Evolutionary conservation across 805 yeast species (phyloP), one percentile per base, ranked within the genome.

Genomic region (Suhomyces sp.): DNA sequence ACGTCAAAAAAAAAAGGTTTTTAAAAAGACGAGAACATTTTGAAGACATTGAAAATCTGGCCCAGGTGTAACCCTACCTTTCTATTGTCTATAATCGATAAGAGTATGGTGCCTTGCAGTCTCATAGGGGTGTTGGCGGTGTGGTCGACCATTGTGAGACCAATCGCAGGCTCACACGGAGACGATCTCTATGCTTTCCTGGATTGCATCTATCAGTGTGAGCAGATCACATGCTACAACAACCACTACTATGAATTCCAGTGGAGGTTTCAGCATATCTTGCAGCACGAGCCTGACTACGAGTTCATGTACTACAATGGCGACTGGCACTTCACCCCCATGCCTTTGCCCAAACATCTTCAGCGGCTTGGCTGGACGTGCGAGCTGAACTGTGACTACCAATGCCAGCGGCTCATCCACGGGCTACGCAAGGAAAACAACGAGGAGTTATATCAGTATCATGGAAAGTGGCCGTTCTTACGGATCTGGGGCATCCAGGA

Each of bases 401-500:
- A 85, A 60, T 94, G 99, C 67, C 98, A 94, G 68, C 84, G 90
- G 52, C 65, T 82, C 7, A 74, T 93, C 45, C 91, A 97, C 0
- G 62, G 64, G 1, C 72, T 80, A 38, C 74, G 96, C 22, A 69
- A 72, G 13, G 58, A 53, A 0, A 57, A 69, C 2, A 75, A 78
- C n/a, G 76, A 79, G 54, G 85, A 83, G 52, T 72, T 90, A 0
- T 78, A 79, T 41, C 99, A 94, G 67, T 94, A 90, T 71, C 97
- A 94, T 68, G 99, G 99, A 0, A 94, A 94, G 72, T 94, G 99
- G 99, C 98, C 98, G 2, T 94, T 94, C 63, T 56, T 75, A 15
- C 77, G 99, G 48, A 64, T 88, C 0, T 69, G 79, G n/a, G 96
- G 96, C 0, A 73, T 87, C 10, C 99, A 94, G 68, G 99, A 94